phyloP scores from a whole-genome alignment of 1,284 basidiomycete species.

The Sporisorium reilianum region DNA sequence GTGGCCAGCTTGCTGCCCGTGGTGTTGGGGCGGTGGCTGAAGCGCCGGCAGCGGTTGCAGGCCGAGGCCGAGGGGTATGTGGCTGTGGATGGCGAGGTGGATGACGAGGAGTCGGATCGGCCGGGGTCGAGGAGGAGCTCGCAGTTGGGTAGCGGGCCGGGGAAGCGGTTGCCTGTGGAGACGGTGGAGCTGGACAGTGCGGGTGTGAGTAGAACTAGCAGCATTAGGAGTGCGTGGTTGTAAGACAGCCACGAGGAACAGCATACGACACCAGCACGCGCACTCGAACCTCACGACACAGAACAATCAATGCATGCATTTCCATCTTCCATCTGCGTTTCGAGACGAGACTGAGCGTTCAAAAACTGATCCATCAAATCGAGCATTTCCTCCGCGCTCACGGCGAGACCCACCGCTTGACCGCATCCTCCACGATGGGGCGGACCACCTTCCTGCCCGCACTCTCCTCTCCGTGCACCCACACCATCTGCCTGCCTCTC shows the following conservation, averaged over 20 bases:
- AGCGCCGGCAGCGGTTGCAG: slow-evolving; percentile 29
- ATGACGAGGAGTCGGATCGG: slow-evolving; percentile 38
- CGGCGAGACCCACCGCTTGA: slow-evolving; percentile 49
- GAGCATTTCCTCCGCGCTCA: no score
- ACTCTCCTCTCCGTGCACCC: slow-evolving; percentile 31
- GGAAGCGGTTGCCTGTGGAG: slow-evolving; percentile 18
- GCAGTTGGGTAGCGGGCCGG: slow-evolving; percentile 9
- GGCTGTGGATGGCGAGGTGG: slow-evolving; percentile 15
- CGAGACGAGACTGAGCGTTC: slow-evolving; percentile 4
- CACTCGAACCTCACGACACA: background rate
- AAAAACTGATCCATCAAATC: background rate
- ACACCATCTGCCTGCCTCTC: slow-evolving; percentile 47
- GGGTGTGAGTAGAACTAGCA: slow-evolving; percentile 8
- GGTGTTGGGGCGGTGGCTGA: slow-evolving; percentile 50
- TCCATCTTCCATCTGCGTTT: background rate
- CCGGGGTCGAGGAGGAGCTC: slow-evolving; percentile 24
- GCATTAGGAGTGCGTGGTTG: slow-evolving; percentile 34
- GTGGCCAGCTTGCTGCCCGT: slow-evolving; percentile 59
- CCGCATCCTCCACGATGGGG: slow-evolving; percentile 60
- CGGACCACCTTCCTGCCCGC: slow-evolving; percentile 60
- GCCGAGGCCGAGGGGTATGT: slow-evolving; percentile 27
- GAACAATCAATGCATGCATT: slow-evolving; percentile 1
- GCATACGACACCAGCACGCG: slow-evolving; percentile 5
- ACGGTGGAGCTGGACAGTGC: slow-evolving; percentile 14
- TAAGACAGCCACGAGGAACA: background rate